Evolutionary conservation across 2,329 filamentous ascomycete genomes (phyloP).

Genomic region (Corinectria fuckeliana): DNA sequence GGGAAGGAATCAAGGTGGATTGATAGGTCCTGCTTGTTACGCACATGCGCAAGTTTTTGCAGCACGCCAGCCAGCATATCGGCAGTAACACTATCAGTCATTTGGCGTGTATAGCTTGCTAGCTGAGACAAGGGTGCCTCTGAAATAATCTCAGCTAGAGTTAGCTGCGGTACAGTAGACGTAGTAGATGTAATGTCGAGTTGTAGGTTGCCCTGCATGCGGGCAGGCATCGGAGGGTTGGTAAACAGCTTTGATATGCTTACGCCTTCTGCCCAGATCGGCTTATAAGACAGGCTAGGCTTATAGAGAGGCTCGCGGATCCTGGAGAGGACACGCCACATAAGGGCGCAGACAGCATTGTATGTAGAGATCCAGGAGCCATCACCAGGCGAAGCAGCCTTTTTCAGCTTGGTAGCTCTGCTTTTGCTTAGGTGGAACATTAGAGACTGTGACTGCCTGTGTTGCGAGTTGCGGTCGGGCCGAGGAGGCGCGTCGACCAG

Average conservation of each 20-base stretch:
- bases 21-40: slow-evolving; percentile 46
- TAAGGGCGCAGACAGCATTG: slow-evolving; percentile 49
- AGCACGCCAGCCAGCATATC: slow-evolving; percentile 40
- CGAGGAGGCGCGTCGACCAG: slow-evolving; percentile 16
- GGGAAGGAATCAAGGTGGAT: slow-evolving; percentile 45
- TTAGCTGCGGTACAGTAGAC: slow-evolving; percentile 38
- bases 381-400: slow-evolving; percentile 8
- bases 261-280: slow-evolving; percentile 46
- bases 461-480: slow-evolving; percentile 1
- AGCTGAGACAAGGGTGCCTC: slow-evolving; percentile 45
- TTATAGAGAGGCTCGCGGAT: slow-evolving; percentile 45
- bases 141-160: slow-evolving; percentile 44
- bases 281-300: slow-evolving; percentile 34
- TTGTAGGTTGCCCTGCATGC: slow-evolving; percentile 48
- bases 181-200: slow-evolving; percentile 35
- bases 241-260: slow-evolving; percentile 46
- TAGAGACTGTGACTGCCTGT: slow-evolving; percentile 10
- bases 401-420: slow-evolving; percentile 14
- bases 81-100: slow-evolving; percentile 45
- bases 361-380: slow-evolving; percentile 51
- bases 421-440: slow-evolving; percentile 21
- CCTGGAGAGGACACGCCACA: slow-evolving; percentile 48
- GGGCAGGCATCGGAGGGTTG: slow-evolving; percentile 40
- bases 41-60: slow-evolving; percentile 39
- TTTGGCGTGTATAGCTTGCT: slow-evolving; percentile 45